Evolutionary conservation across 78 protist species (phyloP).

Genomic region (Diacronema lutheri): DNA sequence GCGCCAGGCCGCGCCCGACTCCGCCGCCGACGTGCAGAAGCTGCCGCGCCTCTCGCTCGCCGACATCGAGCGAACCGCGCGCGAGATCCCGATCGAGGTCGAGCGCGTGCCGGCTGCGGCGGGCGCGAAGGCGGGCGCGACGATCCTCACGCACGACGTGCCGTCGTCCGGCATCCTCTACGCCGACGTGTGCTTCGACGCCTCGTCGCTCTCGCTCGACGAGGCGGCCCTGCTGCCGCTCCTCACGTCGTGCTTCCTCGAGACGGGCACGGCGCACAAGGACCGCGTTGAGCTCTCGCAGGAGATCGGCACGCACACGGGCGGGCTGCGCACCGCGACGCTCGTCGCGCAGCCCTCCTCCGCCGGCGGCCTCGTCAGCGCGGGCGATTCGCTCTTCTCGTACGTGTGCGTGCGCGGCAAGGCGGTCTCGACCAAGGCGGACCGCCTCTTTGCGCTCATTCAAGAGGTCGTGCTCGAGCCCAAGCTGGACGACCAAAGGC

Average conservation of each 20-base stretch:
- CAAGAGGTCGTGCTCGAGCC: background rate
- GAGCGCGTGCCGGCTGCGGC: background rate
- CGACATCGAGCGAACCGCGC: background rate
- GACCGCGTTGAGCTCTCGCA: background rate
- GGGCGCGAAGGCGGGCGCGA: background rate
- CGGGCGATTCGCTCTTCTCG: background rate
- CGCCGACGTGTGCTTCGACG: constrained; percentile 14
- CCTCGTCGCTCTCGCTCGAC: background rate
- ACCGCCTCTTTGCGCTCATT: background rate
- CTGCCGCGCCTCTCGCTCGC: background rate
- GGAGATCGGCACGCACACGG: constrained; percentile 7
- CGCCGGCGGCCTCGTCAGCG: background rate
- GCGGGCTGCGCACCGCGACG: background rate
- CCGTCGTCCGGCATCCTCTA: constrained; percentile 16
- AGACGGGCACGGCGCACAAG: background rate
- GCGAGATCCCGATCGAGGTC: background rate
- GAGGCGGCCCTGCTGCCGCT: background rate
- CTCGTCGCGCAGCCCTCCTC: background rate
- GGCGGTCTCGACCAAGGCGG: background rate
- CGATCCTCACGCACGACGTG: background rate
- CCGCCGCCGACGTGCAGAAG: background rate
- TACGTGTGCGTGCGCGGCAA: background rate
- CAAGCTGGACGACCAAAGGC: background rate
- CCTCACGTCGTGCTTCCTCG: background rate
- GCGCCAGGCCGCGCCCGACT: background rate